Evolutionary conservation across 768 basidiomycete genomes (phyloP), one percentile per base, ranked within the genome.

Genomic region (Leccinellum rugosiceps): DNA sequence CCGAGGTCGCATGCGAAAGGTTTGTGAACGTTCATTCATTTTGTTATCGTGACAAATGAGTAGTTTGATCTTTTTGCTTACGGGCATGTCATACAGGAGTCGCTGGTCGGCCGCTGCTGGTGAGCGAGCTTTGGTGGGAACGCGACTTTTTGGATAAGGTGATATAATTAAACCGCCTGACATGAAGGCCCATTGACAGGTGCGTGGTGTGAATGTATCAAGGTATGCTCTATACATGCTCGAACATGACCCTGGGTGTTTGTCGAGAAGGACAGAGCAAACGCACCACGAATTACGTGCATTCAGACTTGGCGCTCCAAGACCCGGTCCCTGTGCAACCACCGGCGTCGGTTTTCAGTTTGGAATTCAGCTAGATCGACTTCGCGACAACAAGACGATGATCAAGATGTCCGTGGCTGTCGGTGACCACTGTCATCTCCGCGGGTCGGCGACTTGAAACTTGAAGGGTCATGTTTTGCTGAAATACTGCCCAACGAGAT

Each of bases 381-480:
- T 53, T 49, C 25, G 53, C 19, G 47, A 41, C 53, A 11, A 41
- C 53, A 11, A 25, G 23, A n/a, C 30, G 45, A 44, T 31, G 26
- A 55, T 41, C 41, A 49, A 56, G 25, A 50, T 26, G 48, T 28
- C 35, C 50, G 34, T 23, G 35, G 30, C 17, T 48, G 52, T 17
- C 45, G 52, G 35, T 30, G 65, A 58, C 65, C 51, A 17, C 15
- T 23, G 23, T 49, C 43, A 65, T 67, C 54, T 67, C 62, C 59
- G 65, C 46, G 47, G 34, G 25, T 21, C 26, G 32, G 45, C 34
- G 43, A 56, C 35, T 35, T 35, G 35, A 8, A 32, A 14, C 3
- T 35, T 35, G 34, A 17, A 35, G 34, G 15, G 19, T 51, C 43
- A 59, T 26, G 13, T 28, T 23, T 6, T 25, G 21, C 9, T 28